Conservation (phyloP, 2,329 filamentous ascomycete species). For the Raffaelea deltoideospora region DNA sequence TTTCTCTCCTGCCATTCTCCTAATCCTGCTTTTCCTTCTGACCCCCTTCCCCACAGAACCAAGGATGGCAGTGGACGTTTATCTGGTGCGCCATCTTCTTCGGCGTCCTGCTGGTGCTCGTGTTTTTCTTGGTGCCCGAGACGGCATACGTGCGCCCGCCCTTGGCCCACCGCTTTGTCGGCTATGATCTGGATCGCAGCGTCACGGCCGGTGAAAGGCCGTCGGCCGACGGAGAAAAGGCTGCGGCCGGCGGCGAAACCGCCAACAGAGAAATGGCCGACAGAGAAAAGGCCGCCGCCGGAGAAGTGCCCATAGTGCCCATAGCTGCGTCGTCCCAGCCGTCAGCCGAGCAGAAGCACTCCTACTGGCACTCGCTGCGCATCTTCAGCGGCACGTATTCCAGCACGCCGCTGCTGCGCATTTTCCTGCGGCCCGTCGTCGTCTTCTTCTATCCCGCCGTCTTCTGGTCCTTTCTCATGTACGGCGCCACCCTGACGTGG, state of each 20-base stretch:
- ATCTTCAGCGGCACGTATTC: constrained; percentile 21
- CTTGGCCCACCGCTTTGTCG: constrained; percentile 3
- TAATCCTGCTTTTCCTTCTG: neutral
- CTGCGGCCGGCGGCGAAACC: no score
- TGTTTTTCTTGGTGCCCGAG: constrained; percentile 34
- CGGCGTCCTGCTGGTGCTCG: constrained; percentile 24
- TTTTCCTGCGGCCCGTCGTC: constrained; percentile 27
- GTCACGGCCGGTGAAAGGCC: no score
- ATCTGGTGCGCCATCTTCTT: constrained; percentile 30
- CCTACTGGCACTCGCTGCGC: constrained; percentile 18
- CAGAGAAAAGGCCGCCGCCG: neutral
- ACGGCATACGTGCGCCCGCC: constrained; percentile 22
- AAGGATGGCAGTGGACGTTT: constrained; percentile 29
- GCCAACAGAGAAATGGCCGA: neutral
- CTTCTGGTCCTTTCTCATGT: constrained; percentile 32
- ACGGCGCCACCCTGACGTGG: constrained; percentile 21
- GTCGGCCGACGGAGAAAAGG: no score
- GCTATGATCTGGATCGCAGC: constrained; percentile 1
- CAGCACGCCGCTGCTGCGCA: constrained; percentile 22
- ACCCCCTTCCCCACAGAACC: constrained; percentile 4
- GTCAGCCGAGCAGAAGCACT: constrained; percentile 15
- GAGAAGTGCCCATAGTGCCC: neutral
- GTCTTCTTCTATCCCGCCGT: constrained; percentile 35
- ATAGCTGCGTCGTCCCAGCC: no score
- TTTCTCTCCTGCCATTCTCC: neutral